A percentile compares a stretch with the other conserved stretches of the same genome.
Conservation (phyloP, 768 basidiomycete species). For the Dacryopinax primogenitus region DNA sequence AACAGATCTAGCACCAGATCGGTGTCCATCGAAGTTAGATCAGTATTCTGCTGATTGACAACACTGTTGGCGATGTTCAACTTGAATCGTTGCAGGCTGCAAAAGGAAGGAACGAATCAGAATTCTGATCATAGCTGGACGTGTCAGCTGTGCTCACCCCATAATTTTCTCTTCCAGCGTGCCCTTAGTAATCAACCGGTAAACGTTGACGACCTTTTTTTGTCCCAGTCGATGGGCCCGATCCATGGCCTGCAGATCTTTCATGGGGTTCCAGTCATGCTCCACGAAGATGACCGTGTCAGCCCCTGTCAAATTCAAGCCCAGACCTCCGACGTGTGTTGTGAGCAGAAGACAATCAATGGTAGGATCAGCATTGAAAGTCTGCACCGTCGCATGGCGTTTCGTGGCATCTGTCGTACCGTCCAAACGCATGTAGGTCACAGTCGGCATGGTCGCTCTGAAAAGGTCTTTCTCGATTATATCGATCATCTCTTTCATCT, state of each 20-base stretch:
- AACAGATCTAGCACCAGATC: constrained; percentile 94
- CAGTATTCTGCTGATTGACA: constrained; percentile 94
- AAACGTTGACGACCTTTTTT: constrained; percentile 98
- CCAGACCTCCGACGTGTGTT: constrained; percentile 92
- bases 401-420: constrained; percentile 84
- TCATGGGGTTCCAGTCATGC: constrained; percentile 99
- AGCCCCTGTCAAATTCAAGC: constrained; percentile 90
- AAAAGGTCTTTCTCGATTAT: constrained; percentile 92
- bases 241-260: constrained; percentile 99
- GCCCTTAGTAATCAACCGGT: constrained; percentile 90
- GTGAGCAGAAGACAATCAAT: constrained; percentile 94
- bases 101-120: constrained; percentile 11
- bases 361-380: constrained; percentile 93
- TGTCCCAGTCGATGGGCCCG: constrained; percentile 95
- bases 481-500: constrained; percentile 98
- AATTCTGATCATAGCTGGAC: background rate
- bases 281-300: constrained; percentile 99
- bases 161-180: constrained; percentile 99
- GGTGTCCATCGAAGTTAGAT: constrained; percentile 89
- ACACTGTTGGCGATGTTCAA: constrained; percentile 94
- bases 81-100: constrained; percentile 93
- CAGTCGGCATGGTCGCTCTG: constrained; percentile 80
- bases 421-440: constrained; percentile 97
- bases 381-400: constrained; percentile 93
- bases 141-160: constrained; percentile 51